Conservation (phyloP, 495 filamentous ascomycete species). For the Aspergillus kassunensis region DNA sequence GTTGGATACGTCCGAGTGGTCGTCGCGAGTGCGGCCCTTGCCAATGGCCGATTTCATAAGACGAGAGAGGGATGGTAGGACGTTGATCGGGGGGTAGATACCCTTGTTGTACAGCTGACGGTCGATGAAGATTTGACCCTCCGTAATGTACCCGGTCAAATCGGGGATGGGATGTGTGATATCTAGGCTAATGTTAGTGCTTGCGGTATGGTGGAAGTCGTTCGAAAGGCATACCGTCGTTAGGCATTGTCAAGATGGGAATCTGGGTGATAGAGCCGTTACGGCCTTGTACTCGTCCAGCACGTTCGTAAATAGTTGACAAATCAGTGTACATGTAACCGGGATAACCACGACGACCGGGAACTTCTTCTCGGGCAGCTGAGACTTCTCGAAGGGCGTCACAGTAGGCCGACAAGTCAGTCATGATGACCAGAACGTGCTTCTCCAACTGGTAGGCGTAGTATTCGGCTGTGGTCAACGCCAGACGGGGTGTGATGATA, state of each 20-base stretch:
- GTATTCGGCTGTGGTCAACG: conserved; percentile 98
- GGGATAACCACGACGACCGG: conserved; percentile 97
- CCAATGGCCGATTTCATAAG: conserved; percentile 99
- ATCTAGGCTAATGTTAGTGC: conserved; percentile 48
- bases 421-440: conserved; percentile 97
- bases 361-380: conserved; percentile 97
- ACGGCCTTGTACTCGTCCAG: conserved; percentile 94
- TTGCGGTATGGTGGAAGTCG: background rate
- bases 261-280: conserved; percentile 99
- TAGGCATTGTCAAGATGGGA: conserved; percentile 98
- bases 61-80: conserved; percentile 95
- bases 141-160: conserved; percentile 97
- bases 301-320: conserved; percentile 99
- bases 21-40: conserved; percentile 89
- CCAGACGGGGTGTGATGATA: conserved; percentile 99
- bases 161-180: conserved; percentile 99
- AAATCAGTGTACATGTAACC: conserved; percentile 99
- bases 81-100: conserved; percentile 98
- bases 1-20: conserved; percentile 98
- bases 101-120: conserved; percentile 93
- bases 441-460: conserved; percentile 99
- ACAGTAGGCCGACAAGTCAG: conserved; percentile 96
- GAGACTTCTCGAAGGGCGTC: conserved; percentile 98
- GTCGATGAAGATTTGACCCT: conserved; percentile 98
- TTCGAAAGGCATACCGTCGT: conserved; percentile 62